These are phyloP conservation scores for Vitis amurensis DNA, from an alignment of 164 flowering plant genomes.

Conservation along the genomic window DNA sequence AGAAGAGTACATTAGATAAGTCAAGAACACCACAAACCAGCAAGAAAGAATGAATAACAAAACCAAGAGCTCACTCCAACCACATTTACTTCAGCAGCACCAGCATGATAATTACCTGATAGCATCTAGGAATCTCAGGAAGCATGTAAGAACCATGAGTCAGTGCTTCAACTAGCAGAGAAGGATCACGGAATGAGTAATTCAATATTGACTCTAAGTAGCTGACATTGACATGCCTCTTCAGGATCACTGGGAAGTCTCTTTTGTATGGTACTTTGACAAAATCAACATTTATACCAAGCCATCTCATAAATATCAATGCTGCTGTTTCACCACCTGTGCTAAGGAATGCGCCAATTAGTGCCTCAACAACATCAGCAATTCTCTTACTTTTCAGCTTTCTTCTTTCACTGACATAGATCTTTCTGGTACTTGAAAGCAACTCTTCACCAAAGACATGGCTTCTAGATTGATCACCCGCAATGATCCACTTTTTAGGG, in stretches of 20 bases:
- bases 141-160: slow-evolving; percentile 91
- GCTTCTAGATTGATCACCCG: slow-evolving; percentile 39
- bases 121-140: slow-evolving; percentile 74
- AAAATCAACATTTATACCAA: slow-evolving; percentile 70
- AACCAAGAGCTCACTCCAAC: not conserved
- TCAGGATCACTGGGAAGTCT: slow-evolving; percentile 30
- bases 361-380: slow-evolving; percentile 89
- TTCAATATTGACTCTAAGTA: slow-evolving; percentile 50
- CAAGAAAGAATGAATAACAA: no score
- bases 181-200: slow-evolving; percentile 65
- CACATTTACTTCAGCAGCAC: not conserved
- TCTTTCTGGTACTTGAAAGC: slow-evolving; percentile 26
- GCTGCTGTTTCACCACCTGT: slow-evolving; percentile 73
- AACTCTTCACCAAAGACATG: slow-evolving; percentile 28
- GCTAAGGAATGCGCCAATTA: slow-evolving; percentile 78
- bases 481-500: slow-evolving; percentile 65
- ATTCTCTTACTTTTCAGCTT: slow-evolving; percentile 54
- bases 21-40: not conserved
- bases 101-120: slow-evolving; percentile 57
- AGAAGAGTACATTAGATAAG: not conserved
- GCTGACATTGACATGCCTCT: slow-evolving; percentile 48
- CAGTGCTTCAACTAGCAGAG: slow-evolving; percentile 77
- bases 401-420: slow-evolving; percentile 40
- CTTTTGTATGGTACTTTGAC: slow-evolving; percentile 29
- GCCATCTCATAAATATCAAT: slow-evolving; percentile 65